Evolutionary conservation across 768 basidiomycete species (phyloP), one percentile per base, ranked within the genome.

Genomic region (Trichaptum fuscoviolaceum): DNA sequence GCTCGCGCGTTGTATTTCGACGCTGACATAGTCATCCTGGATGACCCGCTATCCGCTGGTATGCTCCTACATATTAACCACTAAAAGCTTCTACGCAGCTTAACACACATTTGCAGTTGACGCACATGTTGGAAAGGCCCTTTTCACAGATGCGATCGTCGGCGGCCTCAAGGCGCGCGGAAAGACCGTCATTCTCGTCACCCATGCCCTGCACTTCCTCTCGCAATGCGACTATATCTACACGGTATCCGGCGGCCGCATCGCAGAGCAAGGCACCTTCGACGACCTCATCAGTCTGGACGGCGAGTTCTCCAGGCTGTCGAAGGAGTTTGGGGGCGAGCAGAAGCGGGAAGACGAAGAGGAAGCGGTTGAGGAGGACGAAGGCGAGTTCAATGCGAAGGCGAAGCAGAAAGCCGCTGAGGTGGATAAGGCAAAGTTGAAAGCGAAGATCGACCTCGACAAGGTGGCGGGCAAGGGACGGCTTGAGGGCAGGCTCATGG

Each of bases 91-190:
- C 3, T 64, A 42, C 64, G 59, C 58, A 72, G 35, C 71, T 71
- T n/a, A n/a, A 74, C 70, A 61, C 67, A 71, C 35, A 68, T 71
- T 35, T 68, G 36, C 60, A 86, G 87, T 91, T 63, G 90, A 91
- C 71, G 88, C 89, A 0, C 89, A 92, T 70, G 90, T 92, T 63
- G 89, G 88, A 0, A 85, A 85, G 70, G 79, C 85, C 9, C 79
- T 92, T 1, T 91, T 92, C 73, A 79, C 85, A 58, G 81, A 85
- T 64, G 89, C 87, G n/a, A 87, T 91, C 70, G 68, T 86, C 10
- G 79, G 79, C 15, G 76, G 76, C 0, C 80, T 85, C 1, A 77
- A 79, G 24, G 71, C 70, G 35, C 73, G 71, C 68, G 84, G 84
- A 36, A 82, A 84, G 73, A 84, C 84, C 0, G 81, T 85, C 63